These are phyloP conservation scores for Talaromyces nanjingensis DNA, from an alignment of 495 filamentous ascomycete species.

Conservation along the genomic window DNA sequence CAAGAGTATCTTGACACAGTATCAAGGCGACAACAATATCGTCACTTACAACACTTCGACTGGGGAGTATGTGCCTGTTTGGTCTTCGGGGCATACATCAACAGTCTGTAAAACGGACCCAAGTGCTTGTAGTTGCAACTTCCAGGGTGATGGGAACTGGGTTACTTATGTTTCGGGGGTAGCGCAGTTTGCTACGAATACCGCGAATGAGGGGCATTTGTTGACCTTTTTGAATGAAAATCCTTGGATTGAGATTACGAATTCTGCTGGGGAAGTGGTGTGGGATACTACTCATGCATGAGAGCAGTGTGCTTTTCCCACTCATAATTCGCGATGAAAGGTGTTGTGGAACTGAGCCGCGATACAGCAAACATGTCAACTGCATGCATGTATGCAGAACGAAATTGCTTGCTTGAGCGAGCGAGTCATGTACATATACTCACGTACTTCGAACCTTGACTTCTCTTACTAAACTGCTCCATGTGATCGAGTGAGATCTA, in stretches of 20 bases:
- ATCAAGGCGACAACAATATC: conserved; percentile 8
- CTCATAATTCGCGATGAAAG: too few species aligned
- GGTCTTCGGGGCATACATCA: conserved; percentile 7
- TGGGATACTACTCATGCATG: conserved; percentile 5
- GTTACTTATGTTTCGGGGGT: conserved; percentile 1
- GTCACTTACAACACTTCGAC: conserved; percentile 9
- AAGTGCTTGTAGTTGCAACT: neutral
- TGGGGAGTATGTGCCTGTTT: neutral
- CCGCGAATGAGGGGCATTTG: neutral
- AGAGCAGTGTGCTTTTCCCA: neutral
- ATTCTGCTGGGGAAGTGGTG: conserved; percentile 2
- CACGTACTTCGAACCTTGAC: too few species aligned
- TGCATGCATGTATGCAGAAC: too few species aligned
- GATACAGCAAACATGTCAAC: neutral
- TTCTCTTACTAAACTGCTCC: too few species aligned
- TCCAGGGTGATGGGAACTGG: conserved; percentile 1
- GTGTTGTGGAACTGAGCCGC: too few species aligned
- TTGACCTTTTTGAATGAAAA: conserved; percentile 8
- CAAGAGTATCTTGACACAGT: conserved; percentile 2
- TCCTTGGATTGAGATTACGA: conserved; percentile 7
- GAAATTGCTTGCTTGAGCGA: too few species aligned
- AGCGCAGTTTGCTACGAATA: neutral
- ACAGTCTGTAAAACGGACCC: neutral
- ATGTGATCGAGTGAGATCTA: too few species aligned
- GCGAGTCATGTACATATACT: too few species aligned